Evolutionary conservation across 352 stramenopile genomes (phyloP), one percentile per base, ranked within the genome.

Genomic region (Phytophthora fragariae): DNA sequence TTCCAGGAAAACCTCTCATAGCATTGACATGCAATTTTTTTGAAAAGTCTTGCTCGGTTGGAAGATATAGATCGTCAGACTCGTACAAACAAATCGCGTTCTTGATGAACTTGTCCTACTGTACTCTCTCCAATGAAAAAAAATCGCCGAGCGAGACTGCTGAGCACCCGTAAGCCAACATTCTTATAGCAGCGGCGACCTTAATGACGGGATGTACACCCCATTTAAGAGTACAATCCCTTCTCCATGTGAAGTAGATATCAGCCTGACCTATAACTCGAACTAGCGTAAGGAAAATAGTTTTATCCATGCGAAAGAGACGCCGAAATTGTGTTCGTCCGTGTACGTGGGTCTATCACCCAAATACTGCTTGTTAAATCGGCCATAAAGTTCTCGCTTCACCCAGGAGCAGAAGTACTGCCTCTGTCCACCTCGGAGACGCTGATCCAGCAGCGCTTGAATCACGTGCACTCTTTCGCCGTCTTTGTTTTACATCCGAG

Each of bases 371-470:
- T 29, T 29, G 27, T 29, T 29, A 29, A 29, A 29, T 5, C 27
- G 27, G 3, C 27, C 27, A 4, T 29, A 29, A 17, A 29, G 19
- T 53, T 53, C 46, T 53, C 17, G n/a, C 46, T 24, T 27, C 19
- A 62, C 55, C 35, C 55, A 62, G 10, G 35, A 62, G 19, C 63
- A 70, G 44, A 64, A 21, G 39, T 60, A 70, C 55, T 53, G 55
- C 14, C 15, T 7, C 41, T 31, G 49, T 27, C 39, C 24, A 57
- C 39, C 14, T 19, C 53, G 41, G 27, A 21, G 39, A 4, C 52
- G 15, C 10, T 53, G 11, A 6, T 50, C 39, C 21, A 57, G 21
- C 14, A 69, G 14, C 31, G 5, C 21, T 52, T 4, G 56, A 33
- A 62, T 62, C 8, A 62, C 35, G 19, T 50, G 24, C 56, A 52